These are phyloP conservation scores for Exophiala sideris DNA, from an alignment of 2,329 filamentous ascomycete species.

Conservation along the genomic window DNA sequence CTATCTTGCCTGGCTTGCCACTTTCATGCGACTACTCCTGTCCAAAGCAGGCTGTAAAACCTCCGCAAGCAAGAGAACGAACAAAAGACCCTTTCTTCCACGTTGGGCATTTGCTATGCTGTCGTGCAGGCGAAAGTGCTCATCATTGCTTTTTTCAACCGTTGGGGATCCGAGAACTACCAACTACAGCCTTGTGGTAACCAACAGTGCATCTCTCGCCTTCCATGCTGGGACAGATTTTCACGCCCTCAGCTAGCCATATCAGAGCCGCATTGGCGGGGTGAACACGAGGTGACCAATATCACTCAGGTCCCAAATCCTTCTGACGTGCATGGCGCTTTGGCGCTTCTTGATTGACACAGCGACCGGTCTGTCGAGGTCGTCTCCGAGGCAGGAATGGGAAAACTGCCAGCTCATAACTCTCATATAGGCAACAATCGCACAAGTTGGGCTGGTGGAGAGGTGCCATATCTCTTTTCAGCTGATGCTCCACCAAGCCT, in stretches of 20 bases:
- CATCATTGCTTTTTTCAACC: not conserved
- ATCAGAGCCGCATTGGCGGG: not conserved
- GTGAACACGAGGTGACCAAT: not conserved
- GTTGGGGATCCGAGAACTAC: not conserved
- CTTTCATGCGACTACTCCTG: not conserved
- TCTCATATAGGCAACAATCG: not conserved
- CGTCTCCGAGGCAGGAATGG: not conserved
- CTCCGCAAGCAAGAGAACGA: not conserved
- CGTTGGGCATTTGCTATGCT: not conserved
- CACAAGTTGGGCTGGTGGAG: too few species aligned
- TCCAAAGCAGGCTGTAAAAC: not conserved
- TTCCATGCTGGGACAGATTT: not conserved
- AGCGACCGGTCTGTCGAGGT: not conserved
- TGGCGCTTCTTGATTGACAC: not conserved
- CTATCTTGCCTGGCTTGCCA: not conserved
- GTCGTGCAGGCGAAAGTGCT: not conserved
- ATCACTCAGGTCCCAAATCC: too few species aligned
- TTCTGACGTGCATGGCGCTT: not conserved
- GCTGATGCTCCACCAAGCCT: too few species aligned
- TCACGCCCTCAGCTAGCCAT: constrained; percentile 3
- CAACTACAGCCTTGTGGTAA: not conserved
- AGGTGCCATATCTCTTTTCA: too few species aligned
- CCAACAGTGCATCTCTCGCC: not conserved
- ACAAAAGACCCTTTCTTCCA: too few species aligned
- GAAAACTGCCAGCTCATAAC: constrained; percentile 1